Conservation (phyloP, 768 basidiomycete species). For the Xerocomellus intermedius region DNA sequence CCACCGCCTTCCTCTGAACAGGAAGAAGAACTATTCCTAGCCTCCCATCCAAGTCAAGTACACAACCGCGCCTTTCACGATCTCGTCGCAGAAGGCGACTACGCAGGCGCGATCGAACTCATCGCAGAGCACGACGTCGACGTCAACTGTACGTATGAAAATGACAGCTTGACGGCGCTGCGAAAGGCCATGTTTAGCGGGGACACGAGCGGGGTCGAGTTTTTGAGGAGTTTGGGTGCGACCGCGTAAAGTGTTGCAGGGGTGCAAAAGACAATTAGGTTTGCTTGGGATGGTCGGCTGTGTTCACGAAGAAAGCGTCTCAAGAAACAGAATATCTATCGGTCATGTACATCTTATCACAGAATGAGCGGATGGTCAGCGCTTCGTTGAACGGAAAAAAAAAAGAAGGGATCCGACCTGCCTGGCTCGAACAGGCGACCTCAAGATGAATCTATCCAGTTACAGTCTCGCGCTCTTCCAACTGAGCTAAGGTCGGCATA, state of each 20-base stretch:
- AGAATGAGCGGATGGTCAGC: no score
- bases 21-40: conserved; percentile 26
- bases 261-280: not conserved
- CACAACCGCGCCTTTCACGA: conserved; percentile 26
- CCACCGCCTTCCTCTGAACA: not conserved
- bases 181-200: conserved; percentile 24
- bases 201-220: conserved; percentile 18
- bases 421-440: conserved; percentile 46
- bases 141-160: conserved; percentile 21
- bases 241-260: not conserved
- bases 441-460: conserved; percentile 39
- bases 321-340: no score
- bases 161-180: conserved; percentile 19
- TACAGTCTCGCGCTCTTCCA: conserved; percentile 53
- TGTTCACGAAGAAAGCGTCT: no score
- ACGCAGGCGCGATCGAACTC: conserved; percentile 15
- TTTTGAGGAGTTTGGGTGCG: conserved; percentile 22
- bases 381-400: no score
- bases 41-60: conserved; percentile 14
- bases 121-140: conserved; percentile 21
- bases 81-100: conserved; percentile 24
- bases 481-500: conserved; percentile 42
- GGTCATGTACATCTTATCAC: not conserved
- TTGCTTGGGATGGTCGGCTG: no score
- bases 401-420: no score